Base-by-base conservation (phyloP, 306 rosid species). In the Biancaea sappan region DNA sequence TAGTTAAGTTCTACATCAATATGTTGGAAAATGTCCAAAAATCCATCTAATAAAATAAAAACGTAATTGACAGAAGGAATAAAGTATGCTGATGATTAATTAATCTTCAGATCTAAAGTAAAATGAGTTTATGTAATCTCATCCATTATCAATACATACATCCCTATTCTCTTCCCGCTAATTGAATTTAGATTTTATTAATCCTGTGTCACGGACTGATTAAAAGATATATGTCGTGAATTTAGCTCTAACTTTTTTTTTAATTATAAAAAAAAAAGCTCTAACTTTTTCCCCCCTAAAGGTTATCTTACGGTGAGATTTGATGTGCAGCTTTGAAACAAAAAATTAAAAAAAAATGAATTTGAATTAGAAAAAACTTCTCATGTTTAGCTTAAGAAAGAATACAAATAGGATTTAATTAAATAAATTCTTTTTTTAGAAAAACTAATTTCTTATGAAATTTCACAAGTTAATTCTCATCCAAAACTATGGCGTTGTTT, bases 11-110 rank as follows among this genome's bases (percentile, higher is more conserved):
- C 18, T 57, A 60, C 78, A 68, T 80, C 63, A 8, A 32, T 51
- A 66, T 11, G 50, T 77, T 72, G 64, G 48, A 72, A 60, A 12
- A 62, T 67, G 60, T 75, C 72, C 47, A 67, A 64, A 64, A 54
- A 72, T 13, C 38, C 5, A 3, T 44, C 1, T 6, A 37, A 62
- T 43, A 51, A 19, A 66, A 29, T 22, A 72, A 35, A 16, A 18
- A 0, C 0, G 2, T 25, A 32, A 19, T 40, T 69, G 47, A 59
- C 43, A 32, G 1, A 44, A n/a, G 26, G 19, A 71, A 32, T 32
- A 57, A 65, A 72, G 53, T 66, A 41, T 38, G 2, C 6, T 38
- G 8, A 37, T 38, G 51, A 44, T 41, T 31, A 74, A 40, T 40
- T 56, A 63, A 25, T 53, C 37, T 37, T 60, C 72, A 69, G 61